Conservation (phyloP, 306 rosid species). For the Glycine tomentella region DNA sequence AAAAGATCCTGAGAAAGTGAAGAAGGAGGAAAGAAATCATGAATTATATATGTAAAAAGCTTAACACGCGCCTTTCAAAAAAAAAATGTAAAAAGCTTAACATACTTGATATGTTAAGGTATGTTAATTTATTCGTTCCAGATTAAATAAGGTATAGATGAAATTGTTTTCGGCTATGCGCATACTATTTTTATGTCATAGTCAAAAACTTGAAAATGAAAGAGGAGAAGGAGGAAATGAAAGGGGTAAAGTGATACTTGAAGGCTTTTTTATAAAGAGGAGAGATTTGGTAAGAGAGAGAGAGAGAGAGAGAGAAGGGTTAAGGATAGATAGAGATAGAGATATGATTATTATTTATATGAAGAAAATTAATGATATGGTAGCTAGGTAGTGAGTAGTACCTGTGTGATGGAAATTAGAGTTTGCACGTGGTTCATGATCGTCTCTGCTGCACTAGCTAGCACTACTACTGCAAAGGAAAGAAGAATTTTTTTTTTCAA, state of each 20-base stretch:
- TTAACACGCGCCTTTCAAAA: too few species aligned
- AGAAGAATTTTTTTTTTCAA: conserved; percentile 50
- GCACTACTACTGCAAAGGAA: conserved; percentile 49
- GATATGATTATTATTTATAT: conserved; percentile 46
- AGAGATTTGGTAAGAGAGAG: background rate
- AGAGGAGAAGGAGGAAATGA: conserved; percentile 22
- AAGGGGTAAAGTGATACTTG: conserved; percentile 21
- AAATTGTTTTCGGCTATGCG: conserved; percentile 4
- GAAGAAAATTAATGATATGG: conserved; percentile 43
- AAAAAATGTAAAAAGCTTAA: background rate
- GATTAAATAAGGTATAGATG: background rate
- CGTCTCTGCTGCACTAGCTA: conserved; percentile 51
- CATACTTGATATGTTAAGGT: background rate
- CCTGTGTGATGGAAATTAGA: conserved; percentile 74
- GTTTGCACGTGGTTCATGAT: conserved; percentile 84
- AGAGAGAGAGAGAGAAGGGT: conserved; percentile 21
- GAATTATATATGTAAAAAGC: background rate
- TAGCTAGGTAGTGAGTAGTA: conserved; percentile 39
- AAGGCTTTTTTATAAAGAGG: conserved; percentile 44
- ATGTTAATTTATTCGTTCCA: conserved; percentile 2
- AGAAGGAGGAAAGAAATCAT: conserved; percentile 11
- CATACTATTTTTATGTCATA: background rate
- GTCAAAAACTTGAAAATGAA: conserved; percentile 23
- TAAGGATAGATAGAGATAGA: conserved; percentile 42
- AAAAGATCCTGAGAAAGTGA: conserved; percentile 40